Evolutionary conservation across 805 yeast species (phyloP), one percentile per base, ranked within the genome.

Genomic region (Saccharomyces kudriavzevii): DNA sequence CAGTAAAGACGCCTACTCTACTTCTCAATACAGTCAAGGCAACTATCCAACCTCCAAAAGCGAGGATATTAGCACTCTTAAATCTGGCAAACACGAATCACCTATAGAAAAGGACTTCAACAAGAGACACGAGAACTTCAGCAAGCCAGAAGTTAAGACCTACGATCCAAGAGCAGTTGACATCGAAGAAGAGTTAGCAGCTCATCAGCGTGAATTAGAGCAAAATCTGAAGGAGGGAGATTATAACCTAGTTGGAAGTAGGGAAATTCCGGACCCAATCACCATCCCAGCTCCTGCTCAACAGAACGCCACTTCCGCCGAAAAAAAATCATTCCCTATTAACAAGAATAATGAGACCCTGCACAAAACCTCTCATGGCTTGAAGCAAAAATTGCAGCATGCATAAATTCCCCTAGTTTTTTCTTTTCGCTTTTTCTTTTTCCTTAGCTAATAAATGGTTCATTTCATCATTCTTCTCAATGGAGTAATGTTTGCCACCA

Each of bases 301-400:
- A 35, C 43, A 8, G 13, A 35, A 5, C 11, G 24, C 24, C 3
- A 35, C 3, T 9, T 11, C 43, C 11, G 4, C 24, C 22, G 43
- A 35, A 17, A 20, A 17, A 11, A 17, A 35, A 10, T 8, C 43
- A 17, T n/a, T 35, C 17, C 22, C 43, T 17, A n/a, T 35, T 14
- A 35, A 9, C 22, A 35, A 17, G 22, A 35, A 35, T 8, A 35
- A 35, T 17, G 43, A 35, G 17, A 35, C 43, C 22, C 17, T 35
- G 10, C 43, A 35, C 22, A 35, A 61, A 49, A 53, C 54, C 49
- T 53, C 58, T 48, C 66, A 66, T 25, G 70, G 67, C 49, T 64
- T 72, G 59, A 70, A 69, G 59, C 59, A 57, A 25, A 71, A 70
- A 52, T 58, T 67, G 47, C 60, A 65, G 56, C 61, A 63, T 8